Evolutionary conservation across 352 stramenopile genomes (phyloP), one percentile per base, ranked within the genome.

Genomic region (Pythium chondricola): DNA sequence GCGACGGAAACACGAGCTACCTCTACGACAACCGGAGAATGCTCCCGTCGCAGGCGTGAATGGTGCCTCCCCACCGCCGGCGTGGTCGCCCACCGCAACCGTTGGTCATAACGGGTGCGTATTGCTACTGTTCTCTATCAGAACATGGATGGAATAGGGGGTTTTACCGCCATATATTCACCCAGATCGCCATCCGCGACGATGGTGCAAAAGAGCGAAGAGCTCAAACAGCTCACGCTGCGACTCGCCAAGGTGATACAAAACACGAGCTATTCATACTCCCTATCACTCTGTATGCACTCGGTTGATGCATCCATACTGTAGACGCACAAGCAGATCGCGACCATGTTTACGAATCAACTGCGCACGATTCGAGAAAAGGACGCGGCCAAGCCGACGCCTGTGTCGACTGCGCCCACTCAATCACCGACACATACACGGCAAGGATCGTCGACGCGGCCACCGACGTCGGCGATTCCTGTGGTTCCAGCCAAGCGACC

Each of bases 251-350:
- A n/a, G n/a, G n/a, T n/a, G n/a, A n/a, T n/a, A n/a, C n/a, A n/a
- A n/a, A n/a, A n/a, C n/a, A n/a, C n/a, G 21, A 24, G 30, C 20
- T 17, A 4, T 24, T 30, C 29, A 14, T 31, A 31, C 14, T 41
- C 29, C 18, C 11, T 14, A 10, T 35, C n/a, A n/a, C n/a, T n/a
- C n/a, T n/a, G n/a, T n/a, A n/a, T n/a, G n/a, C n/a, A n/a, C n/a
- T n/a, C n/a, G n/a, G n/a, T n/a, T n/a, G n/a, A n/a, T n/a, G n/a
- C n/a, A n/a, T n/a, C n/a, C n/a, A n/a, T n/a, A n/a, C n/a, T 42
- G 18, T 16, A 58, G 50, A 58, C 36, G 22, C 52, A 59, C 13
- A 31, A 49, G 29, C 43, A 53, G 24, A 22, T 48, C 6, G 52
- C 42, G 27, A 48, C 33, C 24, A 52, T 37, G 52, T 48, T 52